These are phyloP conservation scores for Talaromyces sp. DNA, from an alignment of 2,329 filamentous ascomycete species.

Conservation along the genomic window DNA sequence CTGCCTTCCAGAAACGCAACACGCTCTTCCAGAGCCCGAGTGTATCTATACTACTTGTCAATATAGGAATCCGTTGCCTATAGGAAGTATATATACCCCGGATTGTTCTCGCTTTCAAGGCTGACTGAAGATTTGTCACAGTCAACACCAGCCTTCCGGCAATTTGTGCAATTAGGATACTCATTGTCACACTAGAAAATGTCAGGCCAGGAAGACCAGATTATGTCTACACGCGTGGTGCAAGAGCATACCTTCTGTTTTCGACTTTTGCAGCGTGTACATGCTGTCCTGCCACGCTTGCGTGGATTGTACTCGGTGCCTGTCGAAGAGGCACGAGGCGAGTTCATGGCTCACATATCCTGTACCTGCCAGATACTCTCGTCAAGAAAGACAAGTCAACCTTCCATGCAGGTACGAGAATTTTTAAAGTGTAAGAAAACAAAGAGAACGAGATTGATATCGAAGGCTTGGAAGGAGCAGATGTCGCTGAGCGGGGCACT, in stretches of 20 bases:
- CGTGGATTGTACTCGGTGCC: constrained; percentile 39
- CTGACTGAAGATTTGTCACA: constrained; percentile 46
- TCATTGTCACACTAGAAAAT: constrained; percentile 44
- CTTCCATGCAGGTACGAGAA: too few relatives aligned
- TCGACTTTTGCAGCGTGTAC: constrained; percentile 46
- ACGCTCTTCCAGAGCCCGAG: constrained; percentile 42
- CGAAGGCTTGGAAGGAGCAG: neutral
- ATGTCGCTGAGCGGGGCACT: neutral
- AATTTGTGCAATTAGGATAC: constrained; percentile 47
- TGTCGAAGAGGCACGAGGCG: constrained; percentile 20
- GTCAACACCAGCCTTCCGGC: constrained; percentile 39
- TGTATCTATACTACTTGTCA: constrained; percentile 33
- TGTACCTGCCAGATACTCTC: neutral
- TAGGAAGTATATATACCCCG: constrained; percentile 30
- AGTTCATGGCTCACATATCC: constrained; percentile 11
- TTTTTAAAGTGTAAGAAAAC: neutral
- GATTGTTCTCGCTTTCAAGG: constrained; percentile 33
- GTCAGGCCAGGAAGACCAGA: neutral
- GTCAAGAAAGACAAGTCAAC: neutral
- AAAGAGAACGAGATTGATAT: neutral
- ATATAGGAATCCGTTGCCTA: neutral
- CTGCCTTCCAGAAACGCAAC: constrained; percentile 42
- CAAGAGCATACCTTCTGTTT: constrained; percentile 42
- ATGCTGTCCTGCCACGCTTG: constrained; percentile 46
- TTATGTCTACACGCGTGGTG: neutral